phyloP scores from a whole-genome alignment of 805 yeast genomes.

The Wickerhamomyces rabaulensis region DNA sequence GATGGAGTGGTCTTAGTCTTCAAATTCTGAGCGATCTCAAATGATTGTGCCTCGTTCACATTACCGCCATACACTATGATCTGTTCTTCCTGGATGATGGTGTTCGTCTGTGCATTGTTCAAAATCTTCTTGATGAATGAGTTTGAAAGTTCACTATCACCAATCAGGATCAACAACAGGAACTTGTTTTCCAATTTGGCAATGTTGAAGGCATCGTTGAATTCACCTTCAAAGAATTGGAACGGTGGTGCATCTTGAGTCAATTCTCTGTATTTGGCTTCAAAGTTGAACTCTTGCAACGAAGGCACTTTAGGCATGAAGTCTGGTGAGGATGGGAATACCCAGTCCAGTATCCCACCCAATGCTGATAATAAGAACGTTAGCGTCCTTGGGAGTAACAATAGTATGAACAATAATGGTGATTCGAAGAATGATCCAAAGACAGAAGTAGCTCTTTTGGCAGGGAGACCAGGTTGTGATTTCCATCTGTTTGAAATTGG shows the following conservation, averaged over 20 bases:
- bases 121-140: constrained; percentile 40
- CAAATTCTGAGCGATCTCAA: constrained; percentile 55
- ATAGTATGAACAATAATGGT: constrained; percentile 45
- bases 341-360: constrained; percentile 27
- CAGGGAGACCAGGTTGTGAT: constrained; percentile 10
- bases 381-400: constrained; percentile 50
- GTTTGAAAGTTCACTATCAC: constrained; percentile 25
- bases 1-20: constrained; percentile 52
- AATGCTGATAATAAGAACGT: constrained; percentile 37
- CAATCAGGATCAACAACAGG: constrained; percentile 15
- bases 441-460: background rate
- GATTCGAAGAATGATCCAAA: constrained; percentile 15
- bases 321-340: constrained; percentile 31
- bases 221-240: constrained; percentile 14
- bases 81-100: constrained; percentile 35
- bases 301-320: constrained; percentile 28
- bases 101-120: constrained; percentile 38
- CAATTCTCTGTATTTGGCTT: constrained; percentile 6
- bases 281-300: constrained; percentile 10
- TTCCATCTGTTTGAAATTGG: constrained; percentile 28
- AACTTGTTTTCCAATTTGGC: constrained; percentile 17
- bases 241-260: constrained; percentile 14
- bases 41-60: constrained; percentile 58
- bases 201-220: constrained; percentile 17
- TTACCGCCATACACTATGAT: constrained; percentile 61